Base-by-base conservation (phyloP, 768 basidiomycete genomes). In the Flagelloscypha sp. region DNA sequence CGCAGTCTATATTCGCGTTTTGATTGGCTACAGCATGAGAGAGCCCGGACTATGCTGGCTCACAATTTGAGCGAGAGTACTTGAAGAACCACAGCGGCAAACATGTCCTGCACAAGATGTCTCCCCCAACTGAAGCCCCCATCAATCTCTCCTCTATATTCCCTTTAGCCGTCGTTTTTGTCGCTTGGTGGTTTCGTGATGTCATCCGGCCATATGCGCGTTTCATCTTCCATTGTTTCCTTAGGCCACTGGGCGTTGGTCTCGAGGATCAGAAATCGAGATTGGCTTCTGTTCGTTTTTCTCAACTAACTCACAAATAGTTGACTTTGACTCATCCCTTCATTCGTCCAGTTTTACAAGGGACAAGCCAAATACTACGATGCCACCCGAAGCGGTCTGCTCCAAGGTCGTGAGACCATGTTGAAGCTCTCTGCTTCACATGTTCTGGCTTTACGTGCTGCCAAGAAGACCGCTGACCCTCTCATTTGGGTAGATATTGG, bases 401-500 rank as follows among this genome's bases (percentile, higher is more conserved):
- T 86, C 2, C 69, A 79, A 7, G 84, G 84, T 0, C 62, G 84
- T 15, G 69, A 77, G 46, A 83, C 81, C 11, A 80, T 86, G 78
- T 64, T 84, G 9, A 66, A 63, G 35, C 62, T 85, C n/a, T 69
- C 72, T 3, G 76, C 79, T 0, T 68, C 70, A 22, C 81, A 84
- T 44, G 57, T 85, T 6, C 62, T 62, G 21, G 56, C 66, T 2
- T 61, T 80, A 30, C 62, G 62, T 4, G 53, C 50, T 23, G 49
- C 48, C 17, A 44, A n/a, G n/a, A n/a, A 62, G 5, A 62, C 66
- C 0, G 53, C 58, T 0, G 68, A 70, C 48, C 63, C 64, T 10
- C 66, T 82, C 12, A 66, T 86, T 10, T 86, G 84, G 84, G 66
- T 86, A 12, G 84, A 86, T 50, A 74, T 86, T 37, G 81, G 83